Percentiles rank a stretch among this genome's conserved stretches.
Conservation (phyloP, 164 flowering plant genomes). For the Euptelea pleiosperma region DNA sequence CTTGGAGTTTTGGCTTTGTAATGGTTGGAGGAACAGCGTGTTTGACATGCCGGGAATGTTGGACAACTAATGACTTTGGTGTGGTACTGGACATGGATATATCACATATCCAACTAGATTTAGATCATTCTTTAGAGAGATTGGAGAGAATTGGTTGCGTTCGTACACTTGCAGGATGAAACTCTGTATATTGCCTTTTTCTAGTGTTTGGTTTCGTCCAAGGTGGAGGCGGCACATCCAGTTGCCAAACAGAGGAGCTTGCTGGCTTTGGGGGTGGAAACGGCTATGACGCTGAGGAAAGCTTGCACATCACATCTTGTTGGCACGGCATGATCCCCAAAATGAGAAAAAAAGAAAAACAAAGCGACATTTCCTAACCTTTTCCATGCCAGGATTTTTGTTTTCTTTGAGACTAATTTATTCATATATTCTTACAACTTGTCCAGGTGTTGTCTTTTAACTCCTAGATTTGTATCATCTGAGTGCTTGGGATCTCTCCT, state of each 20-base stretch:
- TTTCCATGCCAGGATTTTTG: slow-evolving; percentile 36
- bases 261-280: slow-evolving; percentile 6
- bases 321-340: slow-evolving; percentile 15
- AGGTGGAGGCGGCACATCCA: slow-evolving; percentile 14
- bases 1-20: slow-evolving; percentile 6
- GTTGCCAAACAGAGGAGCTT: slow-evolving; percentile 21
- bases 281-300: slow-evolving; percentile 8
- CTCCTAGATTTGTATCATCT: slow-evolving; percentile 26
- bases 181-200: slow-evolving; percentile 25
- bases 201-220: slow-evolving; percentile 18
- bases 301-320: slow-evolving; percentile 20
- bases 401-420: slow-evolving; percentile 24
- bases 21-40: slow-evolving; percentile 1
- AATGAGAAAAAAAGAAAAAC: slow-evolving; percentile 4
- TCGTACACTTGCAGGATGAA: slow-evolving; percentile 21
- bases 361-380: slow-evolving; percentile 31
- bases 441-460: slow-evolving; percentile 9
- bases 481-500: slow-evolving; percentile 13
- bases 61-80: slow-evolving; percentile 12
- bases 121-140: slow-evolving; percentile 30
- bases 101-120: slow-evolving; percentile 17
- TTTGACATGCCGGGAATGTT: background rate
- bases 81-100: slow-evolving; percentile 15
- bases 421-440: slow-evolving; percentile 28
- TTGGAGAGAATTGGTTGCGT: slow-evolving; percentile 13